These are phyloP conservation scores for Microsporum canis DNA, from an alignment of 2,329 filamentous ascomycete genomes.

Conservation along the genomic window DNA sequence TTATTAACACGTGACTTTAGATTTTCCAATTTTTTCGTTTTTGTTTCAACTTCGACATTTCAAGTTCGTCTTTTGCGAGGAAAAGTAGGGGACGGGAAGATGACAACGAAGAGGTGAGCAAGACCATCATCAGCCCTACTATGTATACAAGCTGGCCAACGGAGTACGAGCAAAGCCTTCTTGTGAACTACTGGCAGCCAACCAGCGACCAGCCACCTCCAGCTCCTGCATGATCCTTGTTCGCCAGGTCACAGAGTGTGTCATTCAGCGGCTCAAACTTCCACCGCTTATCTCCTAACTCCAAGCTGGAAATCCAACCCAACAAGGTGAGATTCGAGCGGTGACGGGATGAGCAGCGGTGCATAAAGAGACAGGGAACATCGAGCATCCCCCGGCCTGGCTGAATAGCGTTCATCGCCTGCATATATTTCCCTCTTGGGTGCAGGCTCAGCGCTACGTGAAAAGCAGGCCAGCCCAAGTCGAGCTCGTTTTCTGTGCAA, in stretches of 20 bases:
- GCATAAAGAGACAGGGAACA: not conserved
- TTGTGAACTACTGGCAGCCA: not conserved
- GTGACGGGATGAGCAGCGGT: not conserved
- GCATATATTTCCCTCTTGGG: not conserved
- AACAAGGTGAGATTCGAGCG: not conserved
- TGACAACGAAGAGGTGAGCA: not conserved
- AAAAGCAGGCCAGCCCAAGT: not conserved
- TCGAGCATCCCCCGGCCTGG: not conserved
- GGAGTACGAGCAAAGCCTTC: not conserved
- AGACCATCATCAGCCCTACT: not conserved
- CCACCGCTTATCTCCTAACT: conserved; percentile 3
- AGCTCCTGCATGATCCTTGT: not conserved
- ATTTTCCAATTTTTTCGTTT: not conserved
- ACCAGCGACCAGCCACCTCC: not conserved
- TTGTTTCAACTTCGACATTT: not conserved
- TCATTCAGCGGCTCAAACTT: not conserved
- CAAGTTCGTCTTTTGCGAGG: not conserved
- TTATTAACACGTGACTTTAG: not conserved
- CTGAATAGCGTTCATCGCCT: conserved; percentile 1
- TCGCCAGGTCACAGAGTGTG: not conserved
- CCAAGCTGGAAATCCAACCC: not conserved
- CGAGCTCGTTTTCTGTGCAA: not conserved
- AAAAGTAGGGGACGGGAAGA: not conserved
- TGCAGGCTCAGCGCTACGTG: not conserved
- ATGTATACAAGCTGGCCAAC: not conserved